Percentiles rank a stretch among this genome's conserved stretches.
phyloP scores from a whole-genome alignment of 768 basidiomycete genomes.

The Tulasnella sp. region DNA sequence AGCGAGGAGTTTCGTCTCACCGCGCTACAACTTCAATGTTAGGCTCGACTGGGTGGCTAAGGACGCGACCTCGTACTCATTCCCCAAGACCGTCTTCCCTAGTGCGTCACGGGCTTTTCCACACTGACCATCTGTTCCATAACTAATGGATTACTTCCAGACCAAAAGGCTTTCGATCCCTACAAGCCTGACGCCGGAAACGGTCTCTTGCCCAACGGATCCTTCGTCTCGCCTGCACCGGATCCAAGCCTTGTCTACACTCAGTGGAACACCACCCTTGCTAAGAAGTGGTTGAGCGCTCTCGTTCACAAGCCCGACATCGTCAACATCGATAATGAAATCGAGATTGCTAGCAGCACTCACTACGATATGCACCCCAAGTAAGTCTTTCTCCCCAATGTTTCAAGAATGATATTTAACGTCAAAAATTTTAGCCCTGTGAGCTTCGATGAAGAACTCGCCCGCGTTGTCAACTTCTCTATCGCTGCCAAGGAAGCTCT shows the following conservation, averaged over 20 bases:
- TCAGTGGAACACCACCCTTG: slow-evolving; percentile 54
- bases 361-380: slow-evolving; percentile 62
- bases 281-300: slow-evolving; percentile 51
- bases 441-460: slow-evolving; percentile 57
- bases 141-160: slow-evolving; percentile 40
- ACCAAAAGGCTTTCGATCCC: slow-evolving; percentile 52
- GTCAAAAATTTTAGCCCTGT: slow-evolving; percentile 45
- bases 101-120: slow-evolving; percentile 42
- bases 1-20: neutral
- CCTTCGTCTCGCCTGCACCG: slow-evolving; percentile 48
- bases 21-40: neutral
- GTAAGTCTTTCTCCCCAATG: slow-evolving; percentile 41
- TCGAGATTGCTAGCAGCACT: slow-evolving; percentile 58
- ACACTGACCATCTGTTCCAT: too few relatives aligned
- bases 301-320: slow-evolving; percentile 55
- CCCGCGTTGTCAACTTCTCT: slow-evolving; percentile 51
- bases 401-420: neutral
- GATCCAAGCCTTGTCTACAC: slow-evolving; percentile 49
- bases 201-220: slow-evolving; percentile 55
- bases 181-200: slow-evolving; percentile 56
- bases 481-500: slow-evolving; percentile 52
- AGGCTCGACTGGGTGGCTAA: slow-evolving; percentile 64
- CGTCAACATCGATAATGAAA: slow-evolving; percentile 60
- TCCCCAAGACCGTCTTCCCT: slow-evolving; percentile 51
- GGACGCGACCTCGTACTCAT: slow-evolving; percentile 58